Evolutionary conservation across 768 basidiomycete species (phyloP).

Genomic region (Thelephora ganbajun): DNA sequence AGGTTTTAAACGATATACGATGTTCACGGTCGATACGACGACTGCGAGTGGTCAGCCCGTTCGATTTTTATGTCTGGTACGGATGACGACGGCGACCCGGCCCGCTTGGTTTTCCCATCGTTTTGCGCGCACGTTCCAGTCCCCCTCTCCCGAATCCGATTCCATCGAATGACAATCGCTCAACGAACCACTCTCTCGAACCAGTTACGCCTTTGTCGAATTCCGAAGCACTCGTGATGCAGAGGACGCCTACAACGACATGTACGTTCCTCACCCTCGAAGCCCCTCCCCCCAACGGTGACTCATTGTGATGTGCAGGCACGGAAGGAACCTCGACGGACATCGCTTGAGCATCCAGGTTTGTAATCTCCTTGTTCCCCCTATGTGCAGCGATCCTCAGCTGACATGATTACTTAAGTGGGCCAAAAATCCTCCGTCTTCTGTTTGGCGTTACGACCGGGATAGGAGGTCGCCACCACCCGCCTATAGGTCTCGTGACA

Average conservation of each 20-base stretch:
- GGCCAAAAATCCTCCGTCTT: slow-evolving; percentile 73
- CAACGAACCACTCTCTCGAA: slow-evolving; percentile 30
- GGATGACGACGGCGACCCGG: slow-evolving; percentile 2
- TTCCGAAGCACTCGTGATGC: slow-evolving; percentile 68
- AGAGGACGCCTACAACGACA: slow-evolving; percentile 74
- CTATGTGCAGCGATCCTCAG: background rate
- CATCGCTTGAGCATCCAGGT: slow-evolving; percentile 65
- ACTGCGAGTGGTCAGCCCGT: too few relatives aligned
- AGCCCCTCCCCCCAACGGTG: background rate
- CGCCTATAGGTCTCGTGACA: slow-evolving; percentile 19
- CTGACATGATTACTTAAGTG: slow-evolving; percentile 27
- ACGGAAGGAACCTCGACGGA: slow-evolving; percentile 64
- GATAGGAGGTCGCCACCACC: slow-evolving; percentile 32
- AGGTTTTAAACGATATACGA: too few relatives aligned
- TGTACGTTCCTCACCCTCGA: slow-evolving; percentile 30
- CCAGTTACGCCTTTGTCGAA: slow-evolving; percentile 79
- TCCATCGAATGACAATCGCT: slow-evolving; percentile 34
- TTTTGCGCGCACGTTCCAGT: background rate
- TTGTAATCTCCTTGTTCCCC: slow-evolving; percentile 9
- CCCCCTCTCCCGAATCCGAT: slow-evolving; percentile 13
- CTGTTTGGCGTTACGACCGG: slow-evolving; percentile 69
- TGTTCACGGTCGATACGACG: too few relatives aligned
- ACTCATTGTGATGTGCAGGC: slow-evolving; percentile 29
- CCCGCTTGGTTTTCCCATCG: background rate
- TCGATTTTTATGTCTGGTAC: too few relatives aligned